A percentile compares a stretch with the other conserved stretches of the same genome.
Conservation (phyloP, 805 yeast species). For the Candida fluviatilis region DNA sequence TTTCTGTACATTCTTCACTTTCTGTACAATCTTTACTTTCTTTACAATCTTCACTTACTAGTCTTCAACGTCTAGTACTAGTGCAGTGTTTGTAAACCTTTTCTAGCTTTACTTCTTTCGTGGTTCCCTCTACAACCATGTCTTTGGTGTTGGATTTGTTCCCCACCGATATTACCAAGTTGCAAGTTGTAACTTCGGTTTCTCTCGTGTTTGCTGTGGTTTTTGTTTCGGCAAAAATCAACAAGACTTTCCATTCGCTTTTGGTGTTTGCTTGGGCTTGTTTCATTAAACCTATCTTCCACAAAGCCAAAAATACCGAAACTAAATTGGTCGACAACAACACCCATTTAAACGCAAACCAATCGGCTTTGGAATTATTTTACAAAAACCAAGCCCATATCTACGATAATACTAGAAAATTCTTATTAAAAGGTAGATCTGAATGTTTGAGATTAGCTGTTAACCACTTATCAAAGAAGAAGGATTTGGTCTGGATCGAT, state of each 20-base stretch:
- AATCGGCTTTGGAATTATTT: conserved; percentile 61
- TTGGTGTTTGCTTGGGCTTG: conserved; percentile 44
- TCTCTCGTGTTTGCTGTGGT: conserved; percentile 14
- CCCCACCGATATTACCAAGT: conserved; percentile 13
- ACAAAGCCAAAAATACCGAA: conserved; percentile 18
- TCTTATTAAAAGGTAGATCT: conserved; percentile 67
- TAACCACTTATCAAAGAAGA: conserved; percentile 45
- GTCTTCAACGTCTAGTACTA: neutral
- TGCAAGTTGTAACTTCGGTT: conserved; percentile 14
- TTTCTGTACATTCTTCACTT: no score
- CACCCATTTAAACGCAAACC: conserved; percentile 37
- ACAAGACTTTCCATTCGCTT: conserved; percentile 20
- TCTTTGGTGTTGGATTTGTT: conserved; percentile 5
- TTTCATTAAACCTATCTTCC: conserved; percentile 54
- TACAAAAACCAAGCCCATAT: conserved; percentile 74
- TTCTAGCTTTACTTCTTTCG: neutral
- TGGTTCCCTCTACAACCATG: neutral
- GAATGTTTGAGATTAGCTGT: conserved; percentile 57
- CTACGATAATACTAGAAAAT: conserved; percentile 67
- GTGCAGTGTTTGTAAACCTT: no score
- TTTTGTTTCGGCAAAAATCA: conserved; percentile 15
- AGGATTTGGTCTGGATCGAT: conserved; percentile 65
- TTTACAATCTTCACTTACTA: neutral
- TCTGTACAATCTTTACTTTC: no score
- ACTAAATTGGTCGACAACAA: conserved; percentile 9